A percentile compares a stretch with the other conserved stretches of the same genome.
phyloP scores from a whole-genome alignment of 768 basidiomycete species.

The Phanerodontia chrysosporium region DNA sequence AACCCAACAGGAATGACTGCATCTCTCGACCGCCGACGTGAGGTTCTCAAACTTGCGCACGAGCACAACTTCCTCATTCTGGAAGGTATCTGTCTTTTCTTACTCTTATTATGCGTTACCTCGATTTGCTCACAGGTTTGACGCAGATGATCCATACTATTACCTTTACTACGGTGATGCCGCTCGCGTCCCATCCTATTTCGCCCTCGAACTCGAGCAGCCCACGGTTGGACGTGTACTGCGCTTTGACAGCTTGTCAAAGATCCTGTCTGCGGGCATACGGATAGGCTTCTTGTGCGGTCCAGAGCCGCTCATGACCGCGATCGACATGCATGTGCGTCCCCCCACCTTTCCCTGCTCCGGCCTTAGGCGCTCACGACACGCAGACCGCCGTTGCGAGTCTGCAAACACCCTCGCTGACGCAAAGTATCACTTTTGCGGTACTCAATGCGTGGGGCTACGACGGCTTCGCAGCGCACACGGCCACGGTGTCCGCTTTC shows the following conservation, averaged over 20 bases:
- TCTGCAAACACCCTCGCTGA: constrained; percentile 62
- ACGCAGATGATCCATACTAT: constrained; percentile 78
- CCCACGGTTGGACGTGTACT: constrained; percentile 70
- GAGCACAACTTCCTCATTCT: constrained; percentile 81
- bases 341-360: not conserved
- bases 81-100: constrained; percentile 63
- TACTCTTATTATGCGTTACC: not conserved
- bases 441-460: constrained; percentile 74
- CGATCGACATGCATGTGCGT: constrained; percentile 72
- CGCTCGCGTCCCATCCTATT: constrained; percentile 73
- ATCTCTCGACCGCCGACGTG: constrained; percentile 60
- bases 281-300: constrained; percentile 81
- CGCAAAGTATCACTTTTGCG: constrained; percentile 59
- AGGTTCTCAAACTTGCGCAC: constrained; percentile 69
- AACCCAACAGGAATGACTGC: constrained; percentile 88
- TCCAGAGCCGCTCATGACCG: constrained; percentile 61
- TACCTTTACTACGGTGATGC: constrained; percentile 71
- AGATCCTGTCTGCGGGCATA: constrained; percentile 75
- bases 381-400: constrained; percentile 63
- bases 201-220: constrained; percentile 67
- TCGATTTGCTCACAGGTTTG: not conserved
- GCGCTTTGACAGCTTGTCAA: constrained; percentile 89
- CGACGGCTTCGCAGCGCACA: constrained; percentile 72
- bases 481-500: constrained; percentile 61
- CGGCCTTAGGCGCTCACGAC: constrained; percentile 4